Evolutionary conservation across 805 yeast genomes (phyloP).

Genomic region (Yarrowia sp.): DNA sequence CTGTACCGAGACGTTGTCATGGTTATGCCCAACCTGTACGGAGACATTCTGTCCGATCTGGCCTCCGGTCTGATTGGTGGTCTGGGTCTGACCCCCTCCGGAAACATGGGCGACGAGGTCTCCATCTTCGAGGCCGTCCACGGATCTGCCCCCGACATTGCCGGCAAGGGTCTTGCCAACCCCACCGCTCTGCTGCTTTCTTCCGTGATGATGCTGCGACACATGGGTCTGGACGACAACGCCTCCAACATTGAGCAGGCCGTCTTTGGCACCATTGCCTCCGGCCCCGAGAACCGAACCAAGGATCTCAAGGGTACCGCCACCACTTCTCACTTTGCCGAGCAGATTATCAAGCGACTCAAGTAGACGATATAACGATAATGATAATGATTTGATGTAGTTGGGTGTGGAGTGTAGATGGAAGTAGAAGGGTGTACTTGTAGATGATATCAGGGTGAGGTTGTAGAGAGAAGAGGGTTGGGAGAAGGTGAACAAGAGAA

Average conservation of each 20-base stretch:
- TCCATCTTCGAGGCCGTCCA: constrained; percentile 99
- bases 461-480: no score
- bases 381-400: constrained; percentile 24
- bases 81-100: constrained; percentile 97
- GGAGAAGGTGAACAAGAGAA: no score
- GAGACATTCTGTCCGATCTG: constrained; percentile 97
- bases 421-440: no score
- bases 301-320: constrained; percentile 94
- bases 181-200: constrained; percentile 96
- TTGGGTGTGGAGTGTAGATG: no score
- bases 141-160: constrained; percentile 99
- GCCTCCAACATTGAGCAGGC: constrained; percentile 89
- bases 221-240: constrained; percentile 81
- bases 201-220: constrained; percentile 98
- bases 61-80: constrained; percentile 98
- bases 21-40: constrained; percentile 99
- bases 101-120: constrained; percentile 98
- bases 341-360: constrained; percentile 80
- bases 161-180: constrained; percentile 98
- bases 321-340: constrained; percentile 83
- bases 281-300: constrained; percentile 94
- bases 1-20: constrained; percentile 83
- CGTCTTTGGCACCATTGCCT: constrained; percentile 82
- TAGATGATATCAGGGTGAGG: no score
- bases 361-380: constrained; percentile 25